A percentile compares a stretch with the other conserved stretches of the same genome.
phyloP scores from a whole-genome alignment of 208 protist species.

The Acanthamoeba royreba region DNA sequence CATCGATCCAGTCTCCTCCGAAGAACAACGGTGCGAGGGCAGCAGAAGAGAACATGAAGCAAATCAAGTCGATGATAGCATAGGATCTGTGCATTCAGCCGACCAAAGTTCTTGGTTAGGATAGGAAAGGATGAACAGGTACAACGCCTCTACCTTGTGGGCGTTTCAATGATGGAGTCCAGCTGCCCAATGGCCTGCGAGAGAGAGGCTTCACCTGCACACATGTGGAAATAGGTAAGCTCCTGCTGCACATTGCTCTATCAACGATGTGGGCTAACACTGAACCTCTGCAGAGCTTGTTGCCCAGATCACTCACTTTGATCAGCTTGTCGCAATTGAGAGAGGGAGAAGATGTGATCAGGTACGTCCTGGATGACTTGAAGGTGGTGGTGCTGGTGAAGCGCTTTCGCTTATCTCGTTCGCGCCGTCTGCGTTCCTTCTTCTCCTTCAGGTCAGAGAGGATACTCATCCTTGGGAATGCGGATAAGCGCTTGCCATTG shows the following conservation, averaged over 20 bases:
- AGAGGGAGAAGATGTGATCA: not conserved
- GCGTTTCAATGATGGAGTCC: not conserved
- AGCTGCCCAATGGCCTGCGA: not conserved
- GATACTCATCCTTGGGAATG: too few species aligned
- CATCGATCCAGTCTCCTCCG: not conserved
- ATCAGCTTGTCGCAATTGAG: not conserved
- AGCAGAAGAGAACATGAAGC: not conserved
- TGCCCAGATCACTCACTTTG: not conserved
- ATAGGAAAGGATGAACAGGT: not conserved
- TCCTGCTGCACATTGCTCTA: not conserved
- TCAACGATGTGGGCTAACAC: not conserved
- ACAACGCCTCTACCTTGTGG: not conserved
- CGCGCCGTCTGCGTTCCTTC: too few species aligned
- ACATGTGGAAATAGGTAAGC: not conserved
- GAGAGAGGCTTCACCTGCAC: not conserved
- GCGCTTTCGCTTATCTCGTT: too few species aligned
- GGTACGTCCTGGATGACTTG: not conserved
- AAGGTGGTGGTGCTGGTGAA: too few species aligned
- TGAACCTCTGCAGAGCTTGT: not conserved
- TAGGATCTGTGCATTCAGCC: too few species aligned
- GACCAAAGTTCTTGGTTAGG: too few species aligned
- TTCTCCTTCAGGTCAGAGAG: too few species aligned
- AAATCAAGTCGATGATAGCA: not conserved
- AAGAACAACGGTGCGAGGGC: not conserved
- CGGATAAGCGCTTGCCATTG: too few species aligned